Percentiles rank a stretch among this genome's conserved stretches.
phyloP scores from a whole-genome alignment of 768 basidiomycete species.

The Pholiota microspora region DNA sequence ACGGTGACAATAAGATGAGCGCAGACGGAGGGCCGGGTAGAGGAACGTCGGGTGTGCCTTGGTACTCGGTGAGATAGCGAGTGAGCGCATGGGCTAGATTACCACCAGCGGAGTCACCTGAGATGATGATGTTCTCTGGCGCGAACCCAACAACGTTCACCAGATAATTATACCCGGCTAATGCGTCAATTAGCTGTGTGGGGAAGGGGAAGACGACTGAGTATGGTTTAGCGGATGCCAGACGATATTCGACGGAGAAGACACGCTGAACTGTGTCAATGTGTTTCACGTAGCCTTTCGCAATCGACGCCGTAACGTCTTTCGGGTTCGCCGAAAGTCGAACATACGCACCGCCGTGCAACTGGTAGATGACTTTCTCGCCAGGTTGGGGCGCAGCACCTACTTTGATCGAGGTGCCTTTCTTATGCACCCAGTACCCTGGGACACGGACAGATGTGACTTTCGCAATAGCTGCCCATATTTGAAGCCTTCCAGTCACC shows the following conservation, averaged over 20 bases:
- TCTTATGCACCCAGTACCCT: conserved; percentile 56
- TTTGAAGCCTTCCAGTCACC: conserved; percentile 40
- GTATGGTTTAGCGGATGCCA: conserved; percentile 45
- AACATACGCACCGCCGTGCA: conserved; percentile 67
- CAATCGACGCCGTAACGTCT: conserved; percentile 42
- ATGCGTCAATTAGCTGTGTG: conserved; percentile 67
- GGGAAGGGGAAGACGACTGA: conserved; percentile 62
- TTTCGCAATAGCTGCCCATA: conserved; percentile 36
- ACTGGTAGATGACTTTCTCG: conserved; percentile 55
- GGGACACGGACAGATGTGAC: conserved; percentile 45
- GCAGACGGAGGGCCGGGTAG: conserved; percentile 46
- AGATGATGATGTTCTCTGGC: conserved; percentile 59
- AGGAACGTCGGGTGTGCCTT: conserved; percentile 23
- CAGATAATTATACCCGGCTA: conserved; percentile 74
- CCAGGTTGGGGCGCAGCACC: conserved; percentile 40
- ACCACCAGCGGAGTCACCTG: conserved; percentile 78
- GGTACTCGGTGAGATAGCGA: conserved; percentile 58
- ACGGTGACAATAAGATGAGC: conserved; percentile 55
- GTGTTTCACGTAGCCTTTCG: conserved; percentile 46
- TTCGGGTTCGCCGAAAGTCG: conserved; percentile 56
- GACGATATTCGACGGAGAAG: conserved; percentile 72
- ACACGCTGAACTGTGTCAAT: conserved; percentile 42
- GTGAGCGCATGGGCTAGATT: conserved; percentile 66
- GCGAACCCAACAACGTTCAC: conserved; percentile 53
- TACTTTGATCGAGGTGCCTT: conserved; percentile 30